These are phyloP conservation scores for Penium margaritaceum DNA, from an alignment of 139 green algal species.

Conservation along the genomic window DNA sequence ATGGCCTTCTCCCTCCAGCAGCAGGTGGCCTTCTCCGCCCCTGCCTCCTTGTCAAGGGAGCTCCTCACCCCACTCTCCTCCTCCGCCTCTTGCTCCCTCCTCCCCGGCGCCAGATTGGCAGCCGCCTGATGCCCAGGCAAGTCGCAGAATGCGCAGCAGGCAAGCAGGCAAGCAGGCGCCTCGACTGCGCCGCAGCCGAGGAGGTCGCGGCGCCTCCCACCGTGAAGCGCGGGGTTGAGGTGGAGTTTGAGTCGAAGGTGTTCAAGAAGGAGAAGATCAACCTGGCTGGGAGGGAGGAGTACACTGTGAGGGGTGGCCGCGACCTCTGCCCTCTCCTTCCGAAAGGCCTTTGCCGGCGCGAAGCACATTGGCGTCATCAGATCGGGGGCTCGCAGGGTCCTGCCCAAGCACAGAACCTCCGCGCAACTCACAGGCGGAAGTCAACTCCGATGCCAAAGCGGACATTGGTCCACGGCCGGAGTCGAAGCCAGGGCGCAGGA, in stretches of 20 bases:
- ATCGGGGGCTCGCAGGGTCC: constrained; percentile 72
- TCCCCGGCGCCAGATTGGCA: no score
- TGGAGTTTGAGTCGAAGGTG: constrained; percentile 72
- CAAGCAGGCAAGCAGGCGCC: no score
- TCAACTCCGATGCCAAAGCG: constrained; percentile 66
- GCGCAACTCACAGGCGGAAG: constrained; percentile 72
- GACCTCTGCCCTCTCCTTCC: constrained; percentile 80
- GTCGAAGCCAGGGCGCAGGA: constrained; percentile 74
- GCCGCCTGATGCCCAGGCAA: no score
- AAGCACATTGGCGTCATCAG: constrained; percentile 87
- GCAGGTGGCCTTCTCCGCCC: no score
- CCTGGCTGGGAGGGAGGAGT: constrained; percentile 66
- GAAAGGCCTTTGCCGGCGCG: constrained; percentile 77
- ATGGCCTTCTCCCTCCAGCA: no score
- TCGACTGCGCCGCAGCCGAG: no score
- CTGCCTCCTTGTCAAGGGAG: no score
- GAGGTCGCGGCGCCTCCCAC: no score
- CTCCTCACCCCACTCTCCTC: no score
- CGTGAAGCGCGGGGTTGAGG: constrained; percentile 16
- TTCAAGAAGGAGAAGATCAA: constrained; percentile 71
- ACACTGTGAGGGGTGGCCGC: constrained; percentile 84
- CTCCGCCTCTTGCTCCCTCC: no score
- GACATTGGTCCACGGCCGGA: constrained; percentile 78
- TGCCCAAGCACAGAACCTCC: constrained; percentile 85
- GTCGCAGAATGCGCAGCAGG: no score